Evolutionary conservation across 164 flowering plant genomes (phyloP), one percentile per base, ranked within the genome.

Genomic region (Protea cynaroides): DNA sequence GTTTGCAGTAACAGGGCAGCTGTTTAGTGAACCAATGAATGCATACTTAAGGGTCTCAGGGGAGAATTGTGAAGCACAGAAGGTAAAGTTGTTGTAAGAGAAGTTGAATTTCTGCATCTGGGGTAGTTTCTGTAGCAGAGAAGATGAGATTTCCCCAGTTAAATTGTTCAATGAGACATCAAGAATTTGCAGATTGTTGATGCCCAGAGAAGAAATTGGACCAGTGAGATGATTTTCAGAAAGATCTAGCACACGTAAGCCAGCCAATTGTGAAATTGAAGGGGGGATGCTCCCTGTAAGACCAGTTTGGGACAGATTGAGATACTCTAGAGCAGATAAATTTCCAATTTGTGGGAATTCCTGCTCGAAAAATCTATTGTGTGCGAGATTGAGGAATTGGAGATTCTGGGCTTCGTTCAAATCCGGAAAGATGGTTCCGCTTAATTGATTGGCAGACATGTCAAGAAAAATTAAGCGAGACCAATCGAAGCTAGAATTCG

Each of bases 1-100:
- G 54, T 86, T 79, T 19, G 85, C 90, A 61, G 95, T 89, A 62
- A 86, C 79, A 0, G 95, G 95, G 72, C 95, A 88, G 66, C 77
- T 81, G 66, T 79, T 78, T 23, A 49, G 2, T 12, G 84, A 81
- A 22, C 95, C 95, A 64, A 73, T 65, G 69, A 88, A 86, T 15
- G 85, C 78, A 23, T 79, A 60, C 49, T 68, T 43, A 25, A 83
- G 68, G 61, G 76, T 78, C 50, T 75, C 67, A 0, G 56, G 68
- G 9, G 82, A 58, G 23, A 86, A 40, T n/a, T 70, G 65, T 8
- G 84, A 64, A 56, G 77, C 75, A 72, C 94, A 88, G 22, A 88
- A 61, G 69, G 81, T 84, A 19, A 86, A 70, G 72, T 88, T 86
- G 77, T 88, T 88, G 76, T 73, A 82, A 49, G 95, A 86, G 73